Evolutionary conservation across 495 filamentous ascomycete species (phyloP).

Genomic region (Margaritispora aquatica): DNA sequence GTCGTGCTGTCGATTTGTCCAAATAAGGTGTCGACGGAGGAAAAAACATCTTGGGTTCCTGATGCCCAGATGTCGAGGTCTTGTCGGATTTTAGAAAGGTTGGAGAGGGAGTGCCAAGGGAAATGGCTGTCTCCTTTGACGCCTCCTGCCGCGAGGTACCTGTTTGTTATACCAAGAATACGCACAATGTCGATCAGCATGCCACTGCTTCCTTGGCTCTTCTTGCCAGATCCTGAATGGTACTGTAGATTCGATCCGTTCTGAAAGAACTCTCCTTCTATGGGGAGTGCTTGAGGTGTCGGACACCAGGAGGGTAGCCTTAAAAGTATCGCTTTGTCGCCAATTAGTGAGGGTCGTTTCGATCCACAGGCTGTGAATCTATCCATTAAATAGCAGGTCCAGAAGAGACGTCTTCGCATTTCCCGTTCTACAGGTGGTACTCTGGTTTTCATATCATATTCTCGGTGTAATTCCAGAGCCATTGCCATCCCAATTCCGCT

Average conservation of each 20-base stretch:
- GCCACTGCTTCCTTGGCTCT: constrained; percentile 56
- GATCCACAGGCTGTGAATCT: constrained; percentile 73
- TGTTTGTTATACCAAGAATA: constrained; percentile 75
- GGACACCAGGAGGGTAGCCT: constrained; percentile 52
- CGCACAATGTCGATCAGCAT: constrained; percentile 78
- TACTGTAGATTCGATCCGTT: constrained; percentile 35
- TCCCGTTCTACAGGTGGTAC: constrained; percentile 54
- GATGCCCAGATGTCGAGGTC: constrained; percentile 81
- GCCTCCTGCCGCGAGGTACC: constrained; percentile 76
- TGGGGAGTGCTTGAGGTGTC: constrained; percentile 10
- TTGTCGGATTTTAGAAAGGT: constrained; percentile 76
- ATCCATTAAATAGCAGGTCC: constrained; percentile 80
- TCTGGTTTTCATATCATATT: constrained; percentile 49
- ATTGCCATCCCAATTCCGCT: constrained; percentile 76
- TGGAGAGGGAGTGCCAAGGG: constrained; percentile 80
- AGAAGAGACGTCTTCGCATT: constrained; percentile 68
- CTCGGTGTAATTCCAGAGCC: constrained; percentile 68
- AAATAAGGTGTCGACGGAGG: constrained; percentile 51
- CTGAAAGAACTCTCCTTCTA: constrained; percentile 73
- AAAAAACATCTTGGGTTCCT: constrained; percentile 70
- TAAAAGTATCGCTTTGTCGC: constrained; percentile 66
- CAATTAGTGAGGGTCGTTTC: constrained; percentile 67
- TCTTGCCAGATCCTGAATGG: constrained; percentile 50
- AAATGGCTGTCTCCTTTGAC: constrained; percentile 86
- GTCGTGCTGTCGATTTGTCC: constrained; percentile 71